Base-by-base conservation (phyloP, 176 grass and related monocot genomes). In the Carex kokanica region DNA sequence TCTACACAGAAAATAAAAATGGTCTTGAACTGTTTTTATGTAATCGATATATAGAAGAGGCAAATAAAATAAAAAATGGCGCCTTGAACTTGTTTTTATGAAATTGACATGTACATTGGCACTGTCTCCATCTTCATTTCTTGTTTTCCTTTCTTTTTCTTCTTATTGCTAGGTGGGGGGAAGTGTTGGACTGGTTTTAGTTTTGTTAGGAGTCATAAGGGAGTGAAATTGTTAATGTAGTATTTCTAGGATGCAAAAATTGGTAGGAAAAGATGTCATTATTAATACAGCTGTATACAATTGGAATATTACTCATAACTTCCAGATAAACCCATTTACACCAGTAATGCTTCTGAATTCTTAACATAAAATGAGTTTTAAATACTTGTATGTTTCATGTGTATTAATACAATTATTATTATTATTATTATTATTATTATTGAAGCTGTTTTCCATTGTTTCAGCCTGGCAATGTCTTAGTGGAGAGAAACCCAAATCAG, bases 401-500 rank as follows among this genome's bases (percentile, higher is more conserved):
- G 14, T 34, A 57, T 18, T 59, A 60, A 52, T 1, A 18, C 56
- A 32, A 47, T 57, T 0, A 79, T 59, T 23, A 64, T 41, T n/a
- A n/a, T n/a, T n/a, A n/a, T n/a, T n/a, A n/a, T n/a, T n/a, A n/a
- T n/a, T n/a, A n/a, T n/a, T 81, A 38, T 38, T 38, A 38, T 60
- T 38, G 6, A 47, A 29, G 49, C 24, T 75, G 9, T 64, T 82
- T 64, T 17, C 20, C 3, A 6, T 82, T 82, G 29, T 64, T 82
- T 27, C 38, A 65, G 79, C 58, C 79, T 47, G 61, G 79, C 20
- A 57, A 40, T 41, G 58, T 82, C 21, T 47, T 82, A 82, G 58
- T 82, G 79, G 79, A 82, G 60, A 61, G 79, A 64, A 51, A 82
- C 11, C 79, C n/a, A 12, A 82, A 82, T 45, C 21, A 25, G 61